Evolutionary conservation across 2,329 filamentous ascomycete species (phyloP).

Genomic region (Phaeosphaeria sp.): DNA sequence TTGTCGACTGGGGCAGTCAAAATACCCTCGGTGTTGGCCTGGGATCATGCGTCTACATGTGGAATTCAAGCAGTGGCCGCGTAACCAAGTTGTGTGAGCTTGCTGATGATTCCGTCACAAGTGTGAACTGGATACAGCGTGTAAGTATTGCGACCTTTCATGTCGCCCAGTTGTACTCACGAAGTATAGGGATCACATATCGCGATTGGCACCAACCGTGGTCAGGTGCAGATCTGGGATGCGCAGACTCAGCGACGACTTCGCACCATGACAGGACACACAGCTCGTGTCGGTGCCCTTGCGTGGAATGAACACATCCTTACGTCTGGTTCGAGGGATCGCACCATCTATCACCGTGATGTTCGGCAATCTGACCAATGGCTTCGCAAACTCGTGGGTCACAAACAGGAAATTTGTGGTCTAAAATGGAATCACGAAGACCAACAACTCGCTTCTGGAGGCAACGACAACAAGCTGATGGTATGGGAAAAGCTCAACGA

Average conservation of each 20-base stretch:
- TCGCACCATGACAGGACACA: constrained; percentile 96
- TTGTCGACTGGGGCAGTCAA: constrained; percentile 96
- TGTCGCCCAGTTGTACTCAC: constrained; percentile 10
- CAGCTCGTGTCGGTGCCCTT: constrained; percentile 87
- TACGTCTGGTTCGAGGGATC: constrained; percentile 91
- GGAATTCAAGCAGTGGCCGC: constrained; percentile 89
- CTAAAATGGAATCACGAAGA: constrained; percentile 97
- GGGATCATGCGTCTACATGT: constrained; percentile 95
- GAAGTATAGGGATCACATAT: constrained; percentile 78
- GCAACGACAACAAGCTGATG: constrained; percentile 98
- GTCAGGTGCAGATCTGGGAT: constrained; percentile 97
- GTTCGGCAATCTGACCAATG: constrained; percentile 92
- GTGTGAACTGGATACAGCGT: constrained; percentile 97
- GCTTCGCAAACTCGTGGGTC: constrained; percentile 83
- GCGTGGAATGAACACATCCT: constrained; percentile 99
- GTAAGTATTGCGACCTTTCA: constrained; percentile 44
- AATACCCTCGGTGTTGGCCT: constrained; percentile 93
- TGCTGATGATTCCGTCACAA: constrained; percentile 92
- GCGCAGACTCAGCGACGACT: constrained; percentile 84
- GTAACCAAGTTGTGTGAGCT: constrained; percentile 95
- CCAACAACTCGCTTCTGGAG: constrained; percentile 90
- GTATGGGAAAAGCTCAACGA: constrained; percentile 98
- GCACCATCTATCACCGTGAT: constrained; percentile 93
- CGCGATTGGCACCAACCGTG: constrained; percentile 92
- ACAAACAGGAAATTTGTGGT: constrained; percentile 98